phyloP scores from a whole-genome alignment of 148 eudicot species.

The Heliosperma pusillum region DNA sequence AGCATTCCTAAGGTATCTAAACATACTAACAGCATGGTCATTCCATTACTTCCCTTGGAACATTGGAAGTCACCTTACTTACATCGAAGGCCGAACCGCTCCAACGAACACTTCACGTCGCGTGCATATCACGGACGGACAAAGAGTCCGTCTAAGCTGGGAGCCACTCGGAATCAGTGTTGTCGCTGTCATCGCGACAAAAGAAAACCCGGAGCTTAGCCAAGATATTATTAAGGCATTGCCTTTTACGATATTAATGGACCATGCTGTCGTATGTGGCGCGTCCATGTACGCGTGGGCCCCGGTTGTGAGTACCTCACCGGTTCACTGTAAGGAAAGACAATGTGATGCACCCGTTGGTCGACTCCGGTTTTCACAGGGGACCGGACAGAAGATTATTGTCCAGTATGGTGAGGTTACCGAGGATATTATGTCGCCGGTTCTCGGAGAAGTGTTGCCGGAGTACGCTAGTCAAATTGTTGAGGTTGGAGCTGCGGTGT shows the following conservation, averaged over 20 bases:
- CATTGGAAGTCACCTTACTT: constrained; percentile 5
- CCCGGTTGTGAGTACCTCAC: constrained; percentile 1
- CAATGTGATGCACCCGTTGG: constrained; percentile 9
- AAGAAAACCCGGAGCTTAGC: neutral
- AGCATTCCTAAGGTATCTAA: neutral
- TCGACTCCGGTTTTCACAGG: neutral
- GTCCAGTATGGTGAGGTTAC: constrained; percentile 10
- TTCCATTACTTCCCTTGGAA: constrained; percentile 7
- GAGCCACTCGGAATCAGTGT: neutral
- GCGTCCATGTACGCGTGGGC: constrained; percentile 13
- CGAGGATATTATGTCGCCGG: constrained; percentile 7
- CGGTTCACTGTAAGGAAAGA: neutral
- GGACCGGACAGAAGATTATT: neutral
- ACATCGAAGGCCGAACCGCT: neutral
- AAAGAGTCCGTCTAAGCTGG: neutral
- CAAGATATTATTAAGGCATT: neutral
- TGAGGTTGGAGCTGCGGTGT: constrained; percentile 8
- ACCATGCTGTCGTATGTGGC: constrained; percentile 12
- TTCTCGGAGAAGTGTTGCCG: constrained; percentile 9
- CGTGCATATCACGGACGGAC: constrained; percentile 6
- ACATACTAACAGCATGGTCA: constrained; percentile 1
- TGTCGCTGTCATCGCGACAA: neutral
- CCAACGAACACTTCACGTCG: neutral
- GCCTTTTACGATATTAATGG: constrained; percentile 1
- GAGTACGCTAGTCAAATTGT: neutral